Base-by-base conservation (phyloP, 2,329 filamentous ascomycete genomes). In the Aspergillus phoenicis region DNA sequence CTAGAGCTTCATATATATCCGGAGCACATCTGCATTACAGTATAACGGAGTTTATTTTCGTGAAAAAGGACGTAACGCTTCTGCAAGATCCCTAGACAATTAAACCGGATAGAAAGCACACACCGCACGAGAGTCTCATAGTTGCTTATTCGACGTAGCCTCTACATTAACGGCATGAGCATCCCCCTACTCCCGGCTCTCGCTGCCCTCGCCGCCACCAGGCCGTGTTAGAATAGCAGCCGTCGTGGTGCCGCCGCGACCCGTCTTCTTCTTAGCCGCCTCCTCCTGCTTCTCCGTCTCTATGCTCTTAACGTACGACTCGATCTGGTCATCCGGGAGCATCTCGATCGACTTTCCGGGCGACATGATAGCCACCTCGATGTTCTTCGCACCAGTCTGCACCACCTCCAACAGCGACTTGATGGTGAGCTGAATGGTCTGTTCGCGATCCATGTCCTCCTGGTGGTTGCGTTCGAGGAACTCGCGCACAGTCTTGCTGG, bases 211-310 rank as follows among this genome's bases (percentile, higher is more conserved):
- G 30, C 75, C 78, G 55, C 77, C 77, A 51, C 82, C 88, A 41
- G 71, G 67, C 81, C 78, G 82, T 49, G 91, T 93, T 73, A 91
- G 83, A 71, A 95, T 92, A 47, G 91, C 85, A 17, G 91, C 87
- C 68, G 77, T 78, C 39, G 75, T 76, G 58, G 77, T 78, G 41
- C 75, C 75, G 11, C 68, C 70, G 68, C 81, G 71, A 61, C 91
- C 90, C 48, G 87, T 91, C 88, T 97, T 96, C 89, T 97, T 97
- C 86, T 93, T 97, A 43, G 91, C 92, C 24, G 94, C 94, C 83
- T 99, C 95, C 79, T 98, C 95, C 77, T 97, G 93, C 86, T 99
- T 99, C 86, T 99, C 96, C 72, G 93, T 91, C 84, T 99, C 96
- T 78, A 99, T 99, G 80, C 88, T 95, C 88, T 98, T 98, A 74